Evolutionary conservation across 73 alveolate species (phyloP).

Genomic region (Stentor coeruleus): DNA sequence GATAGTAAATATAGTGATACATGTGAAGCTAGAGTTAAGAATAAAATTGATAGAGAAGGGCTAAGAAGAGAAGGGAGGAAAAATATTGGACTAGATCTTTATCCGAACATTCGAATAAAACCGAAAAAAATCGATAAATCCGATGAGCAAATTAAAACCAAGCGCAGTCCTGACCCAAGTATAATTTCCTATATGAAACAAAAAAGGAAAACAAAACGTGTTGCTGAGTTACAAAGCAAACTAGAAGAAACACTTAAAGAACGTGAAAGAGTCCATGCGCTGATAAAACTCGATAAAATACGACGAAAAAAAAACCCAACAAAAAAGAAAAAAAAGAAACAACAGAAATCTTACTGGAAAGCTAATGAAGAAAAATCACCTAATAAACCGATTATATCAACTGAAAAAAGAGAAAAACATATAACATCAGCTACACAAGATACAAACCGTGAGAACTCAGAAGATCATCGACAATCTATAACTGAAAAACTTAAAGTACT

Average conservation of each 20-base stretch:
- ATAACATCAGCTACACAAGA: too few relatives aligned
- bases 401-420: too few relatives aligned
- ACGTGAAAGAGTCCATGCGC: neutral
- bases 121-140: neutral
- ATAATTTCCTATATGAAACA: neutral
- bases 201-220: too few relatives aligned
- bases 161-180: neutral
- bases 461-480: neutral
- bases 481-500: constrained; percentile 1
- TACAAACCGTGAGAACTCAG: neutral
- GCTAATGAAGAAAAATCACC: too few relatives aligned
- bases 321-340: too few relatives aligned
- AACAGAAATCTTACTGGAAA: too few relatives aligned
- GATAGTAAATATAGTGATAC: too few relatives aligned
- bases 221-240: too few relatives aligned
- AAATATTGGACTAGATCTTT: neutral
- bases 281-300: neutral
- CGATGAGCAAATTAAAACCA: neutral
- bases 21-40: too few relatives aligned
- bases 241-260: neutral
- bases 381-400: too few relatives aligned
- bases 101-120: neutral
- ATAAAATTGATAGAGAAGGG: neutral
- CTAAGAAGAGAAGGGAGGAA: neutral
- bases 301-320: neutral